A percentile compares a stretch with the other conserved stretches of the same genome.
phyloP scores from a whole-genome alignment of 352 stramenopile genomes.

The Globisporangium spiculum region DNA sequence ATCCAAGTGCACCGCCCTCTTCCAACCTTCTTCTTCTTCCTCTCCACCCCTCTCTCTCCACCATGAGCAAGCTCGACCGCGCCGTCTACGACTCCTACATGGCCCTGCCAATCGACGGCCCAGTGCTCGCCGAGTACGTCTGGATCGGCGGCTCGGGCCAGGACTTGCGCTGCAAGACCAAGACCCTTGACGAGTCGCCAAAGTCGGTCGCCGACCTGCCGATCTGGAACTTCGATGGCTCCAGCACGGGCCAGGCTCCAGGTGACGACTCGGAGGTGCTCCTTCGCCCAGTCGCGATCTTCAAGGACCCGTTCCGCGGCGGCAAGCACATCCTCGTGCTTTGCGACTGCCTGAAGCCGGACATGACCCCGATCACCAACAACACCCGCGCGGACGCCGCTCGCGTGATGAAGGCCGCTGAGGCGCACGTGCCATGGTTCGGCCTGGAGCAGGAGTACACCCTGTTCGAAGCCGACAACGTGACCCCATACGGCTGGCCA shows the following conservation, averaged over 20 bases:
- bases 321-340: conserved; percentile 96
- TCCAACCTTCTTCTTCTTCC: not conserved
- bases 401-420: conserved; percentile 68
- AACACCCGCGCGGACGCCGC: conserved; percentile 87
- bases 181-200: conserved; percentile 81
- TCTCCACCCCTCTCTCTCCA: not conserved
- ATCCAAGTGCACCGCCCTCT: conserved; percentile 1
- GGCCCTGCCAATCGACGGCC: conserved; percentile 45
- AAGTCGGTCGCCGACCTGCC: conserved; percentile 82
- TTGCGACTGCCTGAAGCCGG: conserved; percentile 96
- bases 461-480: conserved; percentile 86
- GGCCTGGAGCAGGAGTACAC: conserved; percentile 98
- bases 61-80: conserved; percentile 83
- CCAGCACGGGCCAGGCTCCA: conserved; percentile 94
- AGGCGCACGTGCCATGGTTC: conserved; percentile 87
- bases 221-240: conserved; percentile 98
- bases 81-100: conserved; percentile 83
- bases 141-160: conserved; percentile 94
- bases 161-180: conserved; percentile 93
- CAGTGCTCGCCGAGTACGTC: conserved; percentile 92
- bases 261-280: conserved; percentile 97
- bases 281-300: conserved; percentile 90
- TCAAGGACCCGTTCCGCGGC: conserved; percentile 95
- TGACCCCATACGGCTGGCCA: conserved; percentile 91
- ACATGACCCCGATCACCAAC: conserved; percentile 89